Percentiles rank a stretch among this genome's conserved stretches.
phyloP scores from a whole-genome alignment of 2,329 filamentous ascomycete genomes.

The Sporothrix luriei region DNA sequence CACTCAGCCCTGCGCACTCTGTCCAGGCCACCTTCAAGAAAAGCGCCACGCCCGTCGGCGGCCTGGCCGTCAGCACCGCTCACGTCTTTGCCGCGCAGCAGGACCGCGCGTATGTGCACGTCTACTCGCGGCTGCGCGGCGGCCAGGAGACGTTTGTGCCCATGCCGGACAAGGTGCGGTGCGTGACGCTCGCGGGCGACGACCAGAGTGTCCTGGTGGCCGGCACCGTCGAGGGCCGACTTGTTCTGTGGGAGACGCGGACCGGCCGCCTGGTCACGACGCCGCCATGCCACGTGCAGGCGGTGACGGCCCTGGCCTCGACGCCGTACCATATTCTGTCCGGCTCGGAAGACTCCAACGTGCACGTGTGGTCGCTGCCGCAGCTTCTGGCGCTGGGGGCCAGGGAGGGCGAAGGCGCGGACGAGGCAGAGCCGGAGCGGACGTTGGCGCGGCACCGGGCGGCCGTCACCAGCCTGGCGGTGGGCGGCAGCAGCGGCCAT shows the following conservation, averaged over 20 bases:
- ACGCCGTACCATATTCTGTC: slow-evolving; percentile 74
- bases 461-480: slow-evolving; percentile 66
- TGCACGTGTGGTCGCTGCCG: slow-evolving; percentile 88
- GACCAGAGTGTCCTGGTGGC: slow-evolving; percentile 62
- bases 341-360: slow-evolving; percentile 81
- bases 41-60: slow-evolving; percentile 76
- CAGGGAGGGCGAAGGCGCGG: slow-evolving; percentile 21
- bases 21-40: slow-evolving; percentile 86
- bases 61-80: slow-evolving; percentile 74
- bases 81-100: slow-evolving; percentile 91
- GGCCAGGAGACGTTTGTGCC: slow-evolving; percentile 88
- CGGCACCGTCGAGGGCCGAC: slow-evolving; percentile 80
- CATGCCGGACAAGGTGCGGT: slow-evolving; percentile 83
- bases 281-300: slow-evolving; percentile 75
- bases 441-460: slow-evolving; percentile 78
- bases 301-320: slow-evolving; percentile 73
- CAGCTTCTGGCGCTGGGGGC: slow-evolving; percentile 63
- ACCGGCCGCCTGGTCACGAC: slow-evolving; percentile 78
- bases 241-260: slow-evolving; percentile 88
- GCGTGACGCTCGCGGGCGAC: slow-evolving; percentile 70
- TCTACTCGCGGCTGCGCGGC: slow-evolving; percentile 80
- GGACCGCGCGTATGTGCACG: slow-evolving; percentile 88
- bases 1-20: slow-evolving; percentile 75
- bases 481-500: slow-evolving; percentile 65
- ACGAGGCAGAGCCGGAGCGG: slow-evolving; percentile 67